A percentile compares a stretch with the other conserved stretches of the same genome.
These are phyloP conservation scores for Excoecaria cochinchinensis DNA, from an alignment of 345 rosid genomes.

Conservation along the genomic window DNA sequence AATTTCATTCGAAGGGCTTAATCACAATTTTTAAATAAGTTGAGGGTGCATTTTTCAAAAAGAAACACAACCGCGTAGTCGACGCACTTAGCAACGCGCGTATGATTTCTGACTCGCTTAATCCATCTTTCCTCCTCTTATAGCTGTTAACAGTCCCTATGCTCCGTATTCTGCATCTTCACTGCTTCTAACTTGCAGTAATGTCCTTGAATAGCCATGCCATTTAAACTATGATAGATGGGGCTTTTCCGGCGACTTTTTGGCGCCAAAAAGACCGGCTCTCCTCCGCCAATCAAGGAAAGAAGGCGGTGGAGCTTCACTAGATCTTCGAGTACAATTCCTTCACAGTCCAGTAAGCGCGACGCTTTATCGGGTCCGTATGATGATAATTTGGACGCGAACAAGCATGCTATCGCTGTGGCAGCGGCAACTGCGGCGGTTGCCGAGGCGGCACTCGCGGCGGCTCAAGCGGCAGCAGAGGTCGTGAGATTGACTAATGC, in stretches of 20 bases:
- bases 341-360: conserved; percentile 15
- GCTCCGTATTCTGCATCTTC: not conserved
- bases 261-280: conserved; percentile 42
- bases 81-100: not conserved
- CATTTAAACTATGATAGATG: conserved; percentile 46
- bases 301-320: conserved; percentile 24
- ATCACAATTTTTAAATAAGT: no score
- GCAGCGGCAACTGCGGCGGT: conserved; percentile 39
- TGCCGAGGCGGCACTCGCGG: conserved; percentile 38
- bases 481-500: conserved; percentile 32
- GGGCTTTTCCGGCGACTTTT: conserved; percentile 79
- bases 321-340: conserved; percentile 20
- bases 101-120: not conserved
- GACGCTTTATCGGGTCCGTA: conserved; percentile 8
- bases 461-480: conserved; percentile 36
- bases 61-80: not conserved
- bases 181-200: not conserved
- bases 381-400: conserved; percentile 32
- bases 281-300: conserved; percentile 25
- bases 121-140: conserved; percentile 2
- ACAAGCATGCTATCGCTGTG: conserved; percentile 33
- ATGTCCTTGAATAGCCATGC: not conserved
- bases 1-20: no score
- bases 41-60: not conserved
- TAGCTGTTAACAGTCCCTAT: not conserved